Conservation (phyloP, 495 filamentous ascomycete genomes). For the Parathielavia appendiculata region DNA sequence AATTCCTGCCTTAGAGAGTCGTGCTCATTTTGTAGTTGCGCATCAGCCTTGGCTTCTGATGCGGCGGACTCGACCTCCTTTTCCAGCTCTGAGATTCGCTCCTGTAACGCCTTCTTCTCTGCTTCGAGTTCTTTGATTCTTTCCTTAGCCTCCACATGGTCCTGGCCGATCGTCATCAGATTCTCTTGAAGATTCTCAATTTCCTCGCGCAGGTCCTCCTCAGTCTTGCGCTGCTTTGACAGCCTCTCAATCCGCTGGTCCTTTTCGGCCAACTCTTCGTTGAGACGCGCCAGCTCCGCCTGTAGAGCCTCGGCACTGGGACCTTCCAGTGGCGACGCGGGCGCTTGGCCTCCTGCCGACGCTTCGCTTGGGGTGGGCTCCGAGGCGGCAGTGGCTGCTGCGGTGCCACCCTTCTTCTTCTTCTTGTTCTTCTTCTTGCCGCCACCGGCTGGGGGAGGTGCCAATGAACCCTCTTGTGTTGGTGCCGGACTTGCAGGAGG, state of each 20-base stretch:
- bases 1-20: conserved; percentile 63
- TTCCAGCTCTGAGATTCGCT: conserved; percentile 60
- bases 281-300: conserved; percentile 44
- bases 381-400: conserved; percentile 17
- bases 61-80: conserved; percentile 49
- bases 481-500: conserved; percentile 19
- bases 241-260: conserved; percentile 64
- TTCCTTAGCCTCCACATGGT: conserved; percentile 78
- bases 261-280: conserved; percentile 63
- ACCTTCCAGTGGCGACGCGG: conserved; percentile 24
- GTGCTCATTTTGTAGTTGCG: conserved; percentile 54
- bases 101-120: conserved; percentile 47
- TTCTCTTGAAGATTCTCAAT: conserved; percentile 79
- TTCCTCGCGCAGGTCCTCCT: conserved; percentile 80
- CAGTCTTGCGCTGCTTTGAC: conserved; percentile 59
- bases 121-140: conserved; percentile 56
- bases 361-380: conserved; percentile 28
- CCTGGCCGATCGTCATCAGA: conserved; percentile 66
- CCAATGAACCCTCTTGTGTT: conserved; percentile 10
- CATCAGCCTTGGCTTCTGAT: conserved; percentile 31
- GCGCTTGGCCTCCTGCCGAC: conserved; percentile 24
- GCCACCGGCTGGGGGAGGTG: conserved; percentile 25
- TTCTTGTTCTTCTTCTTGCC: conserved; percentile 81
- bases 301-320: conserved; percentile 33
- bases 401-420: conserved; percentile 73